phyloP scores from a whole-genome alignment of 805 yeast genomes.

The Lachancea sp. region DNA sequence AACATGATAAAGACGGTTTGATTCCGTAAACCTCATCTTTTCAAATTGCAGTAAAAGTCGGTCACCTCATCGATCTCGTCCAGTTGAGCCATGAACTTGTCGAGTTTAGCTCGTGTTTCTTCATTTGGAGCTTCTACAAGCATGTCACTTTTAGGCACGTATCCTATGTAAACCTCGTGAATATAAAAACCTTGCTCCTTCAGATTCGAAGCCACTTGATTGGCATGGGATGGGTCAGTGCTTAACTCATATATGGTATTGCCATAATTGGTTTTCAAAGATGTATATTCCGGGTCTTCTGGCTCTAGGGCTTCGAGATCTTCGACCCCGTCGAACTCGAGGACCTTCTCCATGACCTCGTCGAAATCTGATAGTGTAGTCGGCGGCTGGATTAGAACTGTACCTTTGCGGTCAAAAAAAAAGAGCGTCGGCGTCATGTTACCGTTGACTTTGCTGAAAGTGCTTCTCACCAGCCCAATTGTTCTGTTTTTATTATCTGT shows the following conservation, averaged over 20 bases:
- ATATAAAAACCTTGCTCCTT: conserved; percentile 47
- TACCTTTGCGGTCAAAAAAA: conserved; percentile 74
- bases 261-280: conserved; percentile 16
- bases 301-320: conserved; percentile 54
- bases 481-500: conserved; percentile 88
- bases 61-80: conserved; percentile 84
- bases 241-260: conserved; percentile 40
- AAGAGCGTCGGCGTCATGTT: conserved; percentile 71
- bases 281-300: conserved; percentile 24
- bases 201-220: conserved; percentile 51
- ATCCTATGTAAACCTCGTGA: conserved; percentile 66
- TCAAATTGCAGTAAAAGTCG: conserved; percentile 66
- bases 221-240: conserved; percentile 60
- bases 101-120: conserved; percentile 45
- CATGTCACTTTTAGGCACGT: conserved; percentile 56
- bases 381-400: conserved; percentile 46
- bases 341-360: conserved; percentile 61
- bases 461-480: conserved; percentile 64
- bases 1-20: not conserved
- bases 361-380: conserved; percentile 44
- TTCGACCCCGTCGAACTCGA: conserved; percentile 68
- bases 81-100: conserved; percentile 51
- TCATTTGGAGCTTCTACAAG: conserved; percentile 47
- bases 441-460: conserved; percentile 64
- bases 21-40: conserved; percentile 8